These are phyloP conservation scores for Kluyveromyces lactis DNA, from an alignment of 805 yeast species.

Conservation along the genomic window DNA sequence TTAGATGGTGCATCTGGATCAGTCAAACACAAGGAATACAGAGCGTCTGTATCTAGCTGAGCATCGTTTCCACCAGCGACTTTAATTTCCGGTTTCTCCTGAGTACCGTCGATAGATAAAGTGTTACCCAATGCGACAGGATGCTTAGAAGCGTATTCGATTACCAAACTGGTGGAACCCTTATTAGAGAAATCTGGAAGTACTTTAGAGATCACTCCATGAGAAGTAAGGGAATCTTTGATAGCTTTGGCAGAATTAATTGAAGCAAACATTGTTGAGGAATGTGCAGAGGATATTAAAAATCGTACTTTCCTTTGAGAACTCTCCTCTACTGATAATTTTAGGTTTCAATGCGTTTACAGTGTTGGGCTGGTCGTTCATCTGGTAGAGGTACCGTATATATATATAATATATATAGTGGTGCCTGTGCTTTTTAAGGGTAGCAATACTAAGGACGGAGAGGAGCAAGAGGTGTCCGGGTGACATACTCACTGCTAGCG, in stretches of 20 bases:
- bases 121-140: conserved; percentile 73
- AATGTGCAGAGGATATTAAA: too few relatives aligned
- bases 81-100: conserved; percentile 55
- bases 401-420: too few relatives aligned
- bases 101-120: conserved; percentile 56
- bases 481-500: too few relatives aligned
- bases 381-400: too few relatives aligned
- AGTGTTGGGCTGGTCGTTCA: too few relatives aligned
- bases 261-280: conserved; percentile 4
- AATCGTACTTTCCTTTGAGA: neutral
- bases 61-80: conserved; percentile 35
- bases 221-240: conserved; percentile 19
- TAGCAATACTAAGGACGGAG: too few relatives aligned
- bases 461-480: too few relatives aligned
- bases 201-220: conserved; percentile 24
- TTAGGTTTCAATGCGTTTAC: too few relatives aligned
- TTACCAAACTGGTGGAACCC: conserved; percentile 21
- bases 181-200: conserved; percentile 11
- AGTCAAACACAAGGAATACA: conserved; percentile 70
- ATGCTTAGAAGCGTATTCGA: conserved; percentile 19
- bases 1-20: conserved; percentile 93
- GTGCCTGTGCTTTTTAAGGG: too few relatives aligned
- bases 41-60: conserved; percentile 36
- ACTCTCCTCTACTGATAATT: too few relatives aligned
- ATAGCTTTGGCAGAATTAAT: conserved; percentile 11